Evolutionary conservation across 1,139 yeast genomes (phyloP), one percentile per base, ranked within the genome.

Genomic region (Nakaseomyces nivariensis): DNA sequence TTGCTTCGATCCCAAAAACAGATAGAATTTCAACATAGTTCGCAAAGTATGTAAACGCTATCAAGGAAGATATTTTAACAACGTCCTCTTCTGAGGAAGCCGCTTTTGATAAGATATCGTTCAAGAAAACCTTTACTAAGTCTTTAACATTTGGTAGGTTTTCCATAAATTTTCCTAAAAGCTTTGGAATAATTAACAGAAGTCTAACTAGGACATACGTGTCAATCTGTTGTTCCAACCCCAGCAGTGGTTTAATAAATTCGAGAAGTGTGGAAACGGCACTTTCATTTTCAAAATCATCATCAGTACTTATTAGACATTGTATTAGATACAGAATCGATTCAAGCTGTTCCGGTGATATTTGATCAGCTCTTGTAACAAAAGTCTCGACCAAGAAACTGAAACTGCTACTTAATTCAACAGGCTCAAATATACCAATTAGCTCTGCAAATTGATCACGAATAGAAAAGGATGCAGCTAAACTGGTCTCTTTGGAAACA

Each of bases 401-500:
- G 34, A 41, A 41, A 13, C 34, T n/a, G 24, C 25, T 29, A 27
- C n/a, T 29, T 17, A 41, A 5, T 27, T 27, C 25, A 27, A 13
- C 8, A 17, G 34, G 33, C 13, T 29, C 46, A 25, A 55, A 49
- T 5, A 56, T 47, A 17, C 49, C 46, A 24, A 56, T 45, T 25
- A 55, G 72, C 37, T 81, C 86, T 48, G 68, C 65, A 2, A 78
- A 63, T 0, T 81, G 71, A 49, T 81, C 85, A 52, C 92, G 72
- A 1, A 77, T 74, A 4, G 73, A 64, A 10, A 68, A 67, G 6
- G 69, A 73, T 29, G 75, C 70, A 1, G 77, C 70, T 41, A 86
- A 71, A 1, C 89, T 95, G 1, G 86, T 74, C 51, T 85, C 87
- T 43, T 81, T 84, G 5, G 87, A 77, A 5, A 87, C 85, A 63